A percentile compares a stretch with the other conserved stretches of the same genome.
phyloP scores from a whole-genome alignment of 306 rosid genomes.

The Benincasa hispida region DNA sequence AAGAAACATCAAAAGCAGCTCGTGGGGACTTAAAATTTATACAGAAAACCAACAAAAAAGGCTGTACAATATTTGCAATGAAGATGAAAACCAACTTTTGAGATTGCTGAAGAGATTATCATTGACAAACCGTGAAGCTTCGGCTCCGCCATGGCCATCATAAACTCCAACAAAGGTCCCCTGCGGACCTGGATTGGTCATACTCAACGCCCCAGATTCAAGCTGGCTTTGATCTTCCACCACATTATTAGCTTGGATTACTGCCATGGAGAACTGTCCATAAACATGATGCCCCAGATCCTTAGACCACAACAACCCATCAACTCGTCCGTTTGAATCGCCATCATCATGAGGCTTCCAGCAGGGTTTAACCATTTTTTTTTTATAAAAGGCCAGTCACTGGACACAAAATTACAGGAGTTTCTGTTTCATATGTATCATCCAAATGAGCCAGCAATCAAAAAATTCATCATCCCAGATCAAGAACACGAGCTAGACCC shows the following conservation, averaged over 20 bases:
- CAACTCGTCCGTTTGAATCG: conserved; percentile 41
- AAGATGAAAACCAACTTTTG: conserved; percentile 42
- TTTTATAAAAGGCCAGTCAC: background rate
- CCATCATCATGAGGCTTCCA: conserved; percentile 45
- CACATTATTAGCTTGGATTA: conserved; percentile 57
- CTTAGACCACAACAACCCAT: conserved; percentile 67
- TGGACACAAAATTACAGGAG: conserved; percentile 6
- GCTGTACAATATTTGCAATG: background rate
- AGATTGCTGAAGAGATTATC: conserved; percentile 62
- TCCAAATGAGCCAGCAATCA: conserved; percentile 23
- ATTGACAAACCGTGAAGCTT: conserved; percentile 57
- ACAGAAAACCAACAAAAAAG: background rate
- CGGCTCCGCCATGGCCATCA: conserved; percentile 82
- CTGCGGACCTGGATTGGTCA: conserved; percentile 31
- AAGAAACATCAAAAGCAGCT: conserved; percentile 1
- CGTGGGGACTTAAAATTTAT: background rate
- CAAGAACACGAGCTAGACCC: conserved; percentile 9
- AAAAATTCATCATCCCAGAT: conserved; percentile 13
- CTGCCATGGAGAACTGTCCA: conserved; percentile 87
- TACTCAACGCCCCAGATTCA: conserved; percentile 65
- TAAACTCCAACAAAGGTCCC: conserved; percentile 71
- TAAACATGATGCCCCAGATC: conserved; percentile 69
- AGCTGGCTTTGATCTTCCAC: conserved; percentile 72
- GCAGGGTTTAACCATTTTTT: conserved; percentile 52
- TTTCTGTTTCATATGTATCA: conserved; percentile 13